These are phyloP conservation scores for Solanum tarapatanum DNA, from an alignment of 257 asterid species.

Conservation along the genomic window DNA sequence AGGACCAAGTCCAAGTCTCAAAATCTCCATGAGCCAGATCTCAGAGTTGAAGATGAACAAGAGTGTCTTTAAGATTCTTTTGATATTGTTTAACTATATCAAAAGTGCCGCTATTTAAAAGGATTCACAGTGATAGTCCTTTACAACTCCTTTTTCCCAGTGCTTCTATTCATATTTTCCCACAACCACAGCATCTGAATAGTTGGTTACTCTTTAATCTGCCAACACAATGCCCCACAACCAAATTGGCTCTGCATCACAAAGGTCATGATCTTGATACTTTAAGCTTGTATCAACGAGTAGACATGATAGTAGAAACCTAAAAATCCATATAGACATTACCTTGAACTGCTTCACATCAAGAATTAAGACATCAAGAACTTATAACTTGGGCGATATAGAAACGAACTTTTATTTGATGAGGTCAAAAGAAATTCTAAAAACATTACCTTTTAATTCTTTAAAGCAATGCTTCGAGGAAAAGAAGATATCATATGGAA, in stretches of 20 bases:
- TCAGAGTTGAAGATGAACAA: background rate
- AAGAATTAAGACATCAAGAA: background rate
- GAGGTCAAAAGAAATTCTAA: background rate
- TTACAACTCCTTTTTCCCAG: background rate
- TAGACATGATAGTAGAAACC: background rate
- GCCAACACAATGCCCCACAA: background rate
- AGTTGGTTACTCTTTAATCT: background rate
- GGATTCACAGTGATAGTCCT: background rate
- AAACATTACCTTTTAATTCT: background rate
- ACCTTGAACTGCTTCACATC: background rate
- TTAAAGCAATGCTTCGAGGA: background rate
- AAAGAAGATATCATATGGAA: background rate
- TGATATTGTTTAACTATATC: background rate
- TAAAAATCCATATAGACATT: background rate
- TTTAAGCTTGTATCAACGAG: background rate
- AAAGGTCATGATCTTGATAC: background rate
- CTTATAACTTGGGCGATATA: background rate
- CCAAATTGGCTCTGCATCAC: background rate
- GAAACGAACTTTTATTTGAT: background rate
- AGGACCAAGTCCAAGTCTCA: background rate
- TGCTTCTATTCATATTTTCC: background rate
- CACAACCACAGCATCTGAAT: background rate
- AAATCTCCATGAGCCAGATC: background rate
- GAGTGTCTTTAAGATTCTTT: background rate
- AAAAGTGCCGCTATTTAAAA: background rate